Base-by-base conservation (phyloP, 345 rosid species). In the Eutrema japonicum region DNA sequence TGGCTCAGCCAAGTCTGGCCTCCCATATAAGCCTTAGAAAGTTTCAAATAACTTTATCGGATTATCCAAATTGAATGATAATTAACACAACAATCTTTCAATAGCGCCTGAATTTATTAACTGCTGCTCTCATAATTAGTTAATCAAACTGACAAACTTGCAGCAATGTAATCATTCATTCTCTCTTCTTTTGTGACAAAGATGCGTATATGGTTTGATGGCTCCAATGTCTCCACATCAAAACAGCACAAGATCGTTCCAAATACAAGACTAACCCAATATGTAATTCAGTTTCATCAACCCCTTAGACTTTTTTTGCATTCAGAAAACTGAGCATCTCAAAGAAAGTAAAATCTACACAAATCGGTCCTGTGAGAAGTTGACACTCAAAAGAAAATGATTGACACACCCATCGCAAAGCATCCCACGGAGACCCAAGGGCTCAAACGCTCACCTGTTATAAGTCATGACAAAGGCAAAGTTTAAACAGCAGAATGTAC, bases 371-470 rank as follows among this genome's bases (percentile, higher is more conserved):
- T 63, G 50, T 68, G 58, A 43, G 49, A 35, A 52, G 64, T 29
- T 45, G 42, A 53, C 16, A 52, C 50, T 86, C 78, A 95, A 84
- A 95, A 95, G 82, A 92, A 92, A 67, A 92, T 82, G 63, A 91
- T 87, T 0, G 94, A 95, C 38, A 95, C 73, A 6, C 96, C 99
- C 96, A 90, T 90, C 26, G 84, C 69, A 74, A 96, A 86, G 88
- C 99, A 96, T 62, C 99, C 98, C 6, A 71, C 81, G 4, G 96
- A 88, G 71, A 96, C 86, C 99, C 98, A 96, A 4, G 98, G 96
- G 76, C 97, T 96, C 81, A 90, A 81, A 42, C 96, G 91, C 78
- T 92, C 98, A 76, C 99, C 99, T 89, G 73, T 66, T 5, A 33
- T 43, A 49, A 57, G n/a, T 62, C 8, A 70, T 27, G 11, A 46